Evolutionary conservation across 2,329 filamentous ascomycete genomes (phyloP), one percentile per base, ranked within the genome.

Genomic region (Dryadomyces sulphureus): DNA sequence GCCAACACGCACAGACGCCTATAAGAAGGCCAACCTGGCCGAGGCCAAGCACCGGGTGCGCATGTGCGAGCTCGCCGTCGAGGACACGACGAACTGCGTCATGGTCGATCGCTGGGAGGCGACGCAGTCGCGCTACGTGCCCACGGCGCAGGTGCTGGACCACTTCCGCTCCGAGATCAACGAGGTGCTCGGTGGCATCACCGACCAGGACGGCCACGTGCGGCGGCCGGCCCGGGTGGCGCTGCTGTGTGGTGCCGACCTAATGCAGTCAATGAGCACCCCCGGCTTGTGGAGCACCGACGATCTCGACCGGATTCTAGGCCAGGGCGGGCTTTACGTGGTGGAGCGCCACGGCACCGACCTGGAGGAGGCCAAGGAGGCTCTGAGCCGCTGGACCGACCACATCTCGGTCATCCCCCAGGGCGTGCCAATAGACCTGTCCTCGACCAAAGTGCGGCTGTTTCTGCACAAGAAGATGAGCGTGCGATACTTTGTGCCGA

Each of bases 151-250:
- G 55, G 89, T 94, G 36, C 70, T 95, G 42, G 87, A 94, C 58
- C 90, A 95, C 63, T 92, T 95, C 56, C 80, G 93, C 54, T 67
- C 90, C 58, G 87, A 95, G 61, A 85, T 95, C 59, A 94, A 95
- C 60, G 73, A 76, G 21, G 75, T 86, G 39, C 68, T 80, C 25
- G 80, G 82, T 35, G 89, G 89, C 7, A 76, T 92, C 25, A 73
- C 84, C 55, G 75, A 73, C 41, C 69, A 72, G 19, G 73, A 81
- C 53, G 86, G 85, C 49, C 68, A 69, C 45, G 6, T 77, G 73
- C 48, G 45, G n/a, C 45, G 43, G 27, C 57, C 81, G 77, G 60
- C 74, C 69, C 79, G 79, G 48, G 85, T 95, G 53, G 79, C 85
- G 41, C 73, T 95, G 32, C 73, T 95, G 27, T 88, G 53, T 41